Base-by-base conservation (phyloP, 208 protist genomes). In the Acanthamoeba lugdunensis region DNA sequence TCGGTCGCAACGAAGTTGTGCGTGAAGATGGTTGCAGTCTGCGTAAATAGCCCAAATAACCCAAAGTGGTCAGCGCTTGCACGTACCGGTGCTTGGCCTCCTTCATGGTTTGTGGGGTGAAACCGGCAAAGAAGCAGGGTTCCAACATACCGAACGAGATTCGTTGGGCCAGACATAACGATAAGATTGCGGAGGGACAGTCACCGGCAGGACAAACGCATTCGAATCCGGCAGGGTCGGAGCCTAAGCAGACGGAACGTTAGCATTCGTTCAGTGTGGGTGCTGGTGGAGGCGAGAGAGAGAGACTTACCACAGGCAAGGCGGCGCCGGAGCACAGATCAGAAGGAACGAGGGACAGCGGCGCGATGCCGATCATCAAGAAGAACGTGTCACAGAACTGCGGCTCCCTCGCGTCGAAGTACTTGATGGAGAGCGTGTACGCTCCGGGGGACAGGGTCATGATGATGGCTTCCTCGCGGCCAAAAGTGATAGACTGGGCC, bases 381-480 rank as follows among this genome's bases (percentile, higher is more conserved):
- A 90, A 71, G 63, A 90, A 90, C 16, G 84, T 90, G 30, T 90
- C 84, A 13, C 84, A 90, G 63, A 90, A 90, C 84, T 52, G 58
- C 30, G 84, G 84, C 4, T 90, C 14, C 23, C 63, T 48, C 4
- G 63, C 84, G 21, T 71, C 84, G 28, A 90, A 90, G 63, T 90
- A 90, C 84, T 71, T 90, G 63, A 90, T 4, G n/a, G 9, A n/a
- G 30, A 90, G 84, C 33, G 25, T 90, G 63, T 90, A 90, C n/a
- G 23, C 71, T 33, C 84, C 84, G 16, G 54, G 54, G 4, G 48
- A 13, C 63, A 90, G 28, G 48, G 84, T 90, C 3, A 90, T 90
- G 63, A 71, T 90, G 84, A 90, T 90, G 54, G 84, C 69, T 16
- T 90, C 84, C 84, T 90, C 84, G 14, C 63, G 54, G 54, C 54